Conservation (phyloP, 1,139 yeast species). For the Geotrichum australiense region DNA sequence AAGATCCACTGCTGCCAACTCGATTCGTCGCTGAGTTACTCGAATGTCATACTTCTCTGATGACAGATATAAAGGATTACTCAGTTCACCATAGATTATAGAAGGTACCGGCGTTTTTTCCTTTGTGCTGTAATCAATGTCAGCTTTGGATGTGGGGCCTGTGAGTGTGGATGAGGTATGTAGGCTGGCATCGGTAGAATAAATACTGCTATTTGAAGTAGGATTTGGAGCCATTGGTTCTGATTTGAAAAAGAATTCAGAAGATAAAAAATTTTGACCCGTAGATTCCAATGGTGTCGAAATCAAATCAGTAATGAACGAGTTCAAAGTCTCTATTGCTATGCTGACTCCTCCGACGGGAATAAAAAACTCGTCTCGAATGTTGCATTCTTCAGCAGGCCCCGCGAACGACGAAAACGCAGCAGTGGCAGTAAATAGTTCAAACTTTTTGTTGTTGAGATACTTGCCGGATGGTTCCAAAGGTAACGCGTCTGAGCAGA, state of each 20-base stretch:
- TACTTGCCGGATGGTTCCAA: constrained; percentile 5
- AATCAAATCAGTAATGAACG: constrained; percentile 12
- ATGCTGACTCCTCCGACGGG: constrained; percentile 14
- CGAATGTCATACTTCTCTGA: constrained; percentile 20
- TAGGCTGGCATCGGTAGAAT: constrained; percentile 16
- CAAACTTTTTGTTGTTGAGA: constrained; percentile 1
- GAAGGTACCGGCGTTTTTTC: constrained; percentile 15
- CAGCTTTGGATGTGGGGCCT: background rate
- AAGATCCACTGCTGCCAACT: constrained; percentile 23
- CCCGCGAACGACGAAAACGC: constrained; percentile 16
- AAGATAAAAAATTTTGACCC: too few species aligned
- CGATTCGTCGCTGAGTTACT: constrained; percentile 24
- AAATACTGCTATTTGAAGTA: too few species aligned
- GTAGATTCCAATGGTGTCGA: too few species aligned
- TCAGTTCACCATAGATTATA: constrained; percentile 20
- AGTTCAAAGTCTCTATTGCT: constrained; percentile 10
- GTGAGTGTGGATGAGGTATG: constrained; percentile 1
- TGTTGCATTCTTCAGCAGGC: constrained; percentile 11
- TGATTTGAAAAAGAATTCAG: too few species aligned
- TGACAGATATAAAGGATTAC: constrained; percentile 20
- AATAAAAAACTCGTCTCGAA: constrained; percentile 14
- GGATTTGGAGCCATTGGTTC: too few species aligned
- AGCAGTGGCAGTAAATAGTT: constrained; percentile 10
- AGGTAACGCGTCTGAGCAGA: constrained; percentile 10
- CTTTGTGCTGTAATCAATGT: background rate